phyloP scores from a whole-genome alignment of 768 basidiomycete species.

The Lentinus brumalis region DNA sequence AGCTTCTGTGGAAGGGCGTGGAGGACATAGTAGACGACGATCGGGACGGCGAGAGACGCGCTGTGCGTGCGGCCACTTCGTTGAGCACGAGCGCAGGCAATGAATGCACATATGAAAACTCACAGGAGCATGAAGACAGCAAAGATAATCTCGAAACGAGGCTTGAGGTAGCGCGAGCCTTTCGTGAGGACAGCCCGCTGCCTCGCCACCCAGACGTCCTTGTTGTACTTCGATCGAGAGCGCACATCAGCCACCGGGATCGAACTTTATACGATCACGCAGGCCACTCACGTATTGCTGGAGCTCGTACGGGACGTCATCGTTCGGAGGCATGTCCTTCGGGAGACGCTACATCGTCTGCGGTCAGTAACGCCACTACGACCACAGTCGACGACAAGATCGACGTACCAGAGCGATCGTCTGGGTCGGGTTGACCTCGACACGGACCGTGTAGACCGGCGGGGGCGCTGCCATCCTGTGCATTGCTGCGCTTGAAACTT shows the following conservation, averaged over 20 bases:
- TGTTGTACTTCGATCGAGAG: conserved; percentile 38
- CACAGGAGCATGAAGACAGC: conserved; percentile 42
- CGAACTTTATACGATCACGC: background rate
- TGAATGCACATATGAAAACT: conserved; percentile 24
- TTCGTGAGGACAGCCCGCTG: conserved; percentile 39
- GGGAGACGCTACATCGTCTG: conserved; percentile 19
- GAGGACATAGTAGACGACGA: conserved; percentile 39
- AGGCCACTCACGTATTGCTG: conserved; percentile 36
- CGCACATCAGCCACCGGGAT: background rate
- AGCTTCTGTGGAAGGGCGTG: conserved; percentile 28
- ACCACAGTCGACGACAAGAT: background rate
- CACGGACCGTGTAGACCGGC: conserved; percentile 5
- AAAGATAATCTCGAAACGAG: conserved; percentile 47
- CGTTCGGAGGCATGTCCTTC: conserved; percentile 19
- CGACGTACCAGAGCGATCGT: conserved; percentile 17
- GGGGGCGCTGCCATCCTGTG: conserved; percentile 15
- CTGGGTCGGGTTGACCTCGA: conserved; percentile 8
- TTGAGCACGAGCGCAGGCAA: background rate
- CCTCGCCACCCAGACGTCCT: conserved; percentile 47
- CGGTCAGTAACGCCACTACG: background rate
- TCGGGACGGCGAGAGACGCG: conserved; percentile 41
- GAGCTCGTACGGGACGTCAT: conserved; percentile 31
- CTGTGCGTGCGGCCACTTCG: conserved; percentile 26
- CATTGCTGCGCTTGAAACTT: conserved; percentile 1
- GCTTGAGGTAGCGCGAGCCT: conserved; percentile 44